Evolutionary conservation across 23 red algal species (phyloP), one percentile per base, ranked within the genome.

Genomic region (Agarophyton chilense): DNA sequence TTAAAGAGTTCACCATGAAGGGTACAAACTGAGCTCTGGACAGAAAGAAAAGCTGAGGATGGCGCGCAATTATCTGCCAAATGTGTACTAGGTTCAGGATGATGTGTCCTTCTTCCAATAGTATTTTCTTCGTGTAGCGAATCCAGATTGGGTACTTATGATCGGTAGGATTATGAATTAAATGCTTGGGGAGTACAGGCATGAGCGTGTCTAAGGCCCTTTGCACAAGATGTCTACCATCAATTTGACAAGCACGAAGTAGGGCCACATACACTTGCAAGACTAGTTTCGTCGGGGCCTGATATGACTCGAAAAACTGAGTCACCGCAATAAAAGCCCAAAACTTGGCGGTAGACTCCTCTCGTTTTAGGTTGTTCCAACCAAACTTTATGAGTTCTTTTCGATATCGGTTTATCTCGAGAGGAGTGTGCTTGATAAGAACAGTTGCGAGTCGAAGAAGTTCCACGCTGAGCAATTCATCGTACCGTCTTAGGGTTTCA

Each of bases 361-460:
- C 97, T n/a, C 90, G 82, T 81, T 99, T 99, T 76, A 99, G 75
- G 67, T 99, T 83, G 66, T 94, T 94, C 97, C 97, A 99, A 2
- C 97, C 97, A 89, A 99, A 96, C 87, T 88, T 95, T 14, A 99
- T 96, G 14, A 99, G 61, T 46, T 99, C 89, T 70, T 94, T 95
- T 61, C 97, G 93, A 79, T 95, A 96, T 22, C 85, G 78, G 6
- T 57, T 51, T 13, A 96, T 78, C 53, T 99, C 93, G 2, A 43
- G 57, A 10, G 97, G 97, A 78, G 93, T 90, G 66, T 84, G 72
- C 56, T 91, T 65, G 66, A 99, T 94, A 12, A 99, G 90, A 6
- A 99, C 72, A 50, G 94, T 99, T 5, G 97, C 90, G 28, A 99
- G 79, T 40, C 89, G 94, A 50, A 99, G 83, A 73, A 99, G 56